Conservation (phyloP, 2,329 filamentous ascomycete species). For the Cadophora sp. region DNA sequence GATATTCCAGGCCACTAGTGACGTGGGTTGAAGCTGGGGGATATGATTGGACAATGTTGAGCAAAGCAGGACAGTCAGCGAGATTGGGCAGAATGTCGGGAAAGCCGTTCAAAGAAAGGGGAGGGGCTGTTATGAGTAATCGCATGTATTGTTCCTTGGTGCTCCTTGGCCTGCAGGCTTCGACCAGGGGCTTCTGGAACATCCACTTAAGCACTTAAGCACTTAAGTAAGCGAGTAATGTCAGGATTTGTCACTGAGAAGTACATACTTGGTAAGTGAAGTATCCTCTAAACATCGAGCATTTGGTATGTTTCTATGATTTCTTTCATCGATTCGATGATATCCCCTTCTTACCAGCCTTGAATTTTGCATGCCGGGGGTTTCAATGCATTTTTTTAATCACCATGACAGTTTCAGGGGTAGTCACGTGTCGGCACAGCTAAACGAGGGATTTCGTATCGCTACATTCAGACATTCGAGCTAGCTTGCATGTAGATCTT, state of each 20-base stretch:
- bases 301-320: neutral
- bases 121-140: conserved; percentile 12
- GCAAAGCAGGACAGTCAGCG: conserved; percentile 1
- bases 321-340: neutral
- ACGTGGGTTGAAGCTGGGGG: neutral
- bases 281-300: neutral
- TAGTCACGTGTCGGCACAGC: neutral
- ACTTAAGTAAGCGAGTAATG: conserved; percentile 15
- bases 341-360: neutral
- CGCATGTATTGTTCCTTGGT: conserved; percentile 6
- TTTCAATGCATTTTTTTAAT: neutral
- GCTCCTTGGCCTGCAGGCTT: conserved; percentile 1
- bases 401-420: neutral
- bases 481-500: neutral
- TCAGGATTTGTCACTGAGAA: conserved; percentile 15
- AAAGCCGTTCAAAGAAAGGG: neutral
- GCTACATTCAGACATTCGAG: neutral
- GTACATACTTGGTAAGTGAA: conserved; percentile 5
- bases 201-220: neutral
- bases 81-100: neutral
- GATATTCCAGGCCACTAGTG: neutral
- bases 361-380: neutral
- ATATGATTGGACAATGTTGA: neutral
- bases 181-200: conserved; percentile 5
- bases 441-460: neutral